A percentile compares a stretch with the other conserved stretches of the same genome.
phyloP scores from a whole-genome alignment of 148 eudicot species.

The Chenopodium berlandieri region DNA sequence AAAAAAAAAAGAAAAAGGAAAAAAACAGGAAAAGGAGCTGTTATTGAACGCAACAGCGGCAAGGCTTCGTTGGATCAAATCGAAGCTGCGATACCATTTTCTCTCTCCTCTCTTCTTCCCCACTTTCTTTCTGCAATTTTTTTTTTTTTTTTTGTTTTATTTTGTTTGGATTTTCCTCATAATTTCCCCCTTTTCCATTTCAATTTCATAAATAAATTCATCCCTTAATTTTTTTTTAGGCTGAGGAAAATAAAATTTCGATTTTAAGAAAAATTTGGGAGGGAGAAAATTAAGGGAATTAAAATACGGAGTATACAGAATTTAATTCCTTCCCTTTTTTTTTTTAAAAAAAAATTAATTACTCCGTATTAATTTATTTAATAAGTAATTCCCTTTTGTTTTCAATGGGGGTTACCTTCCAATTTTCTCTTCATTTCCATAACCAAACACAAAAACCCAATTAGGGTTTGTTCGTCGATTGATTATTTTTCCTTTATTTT shows the following conservation, averaged over 20 bases:
- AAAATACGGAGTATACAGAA: too few species aligned
- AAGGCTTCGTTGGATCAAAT: constrained; percentile 24
- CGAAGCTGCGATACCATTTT: neutral
- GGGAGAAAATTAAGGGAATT: neutral
- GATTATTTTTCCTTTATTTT: neutral
- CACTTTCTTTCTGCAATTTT: neutral
- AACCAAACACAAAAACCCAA: neutral
- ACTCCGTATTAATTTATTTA: neutral
- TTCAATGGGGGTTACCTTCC: constrained; percentile 26
- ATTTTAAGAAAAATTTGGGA: neutral
- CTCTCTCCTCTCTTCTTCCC: neutral
- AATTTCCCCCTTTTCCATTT: neutral
- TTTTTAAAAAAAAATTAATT: neutral
- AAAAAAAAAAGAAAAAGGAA: neutral
- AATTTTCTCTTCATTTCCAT: constrained; percentile 14
- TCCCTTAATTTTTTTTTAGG: neutral
- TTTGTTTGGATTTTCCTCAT: neutral
- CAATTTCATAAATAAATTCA: neutral
- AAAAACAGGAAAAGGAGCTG: constrained; percentile 21
- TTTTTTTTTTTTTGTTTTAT: neutral
- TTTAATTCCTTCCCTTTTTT: neutral
- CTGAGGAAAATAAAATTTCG: neutral
- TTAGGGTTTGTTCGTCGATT: constrained; percentile 21
- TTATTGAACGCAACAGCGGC: constrained; percentile 27
- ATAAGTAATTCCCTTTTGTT: neutral